These are phyloP conservation scores for Suhomyces chickasaworum DNA, from an alignment of 1,139 yeast genomes.

Conservation along the genomic window DNA sequence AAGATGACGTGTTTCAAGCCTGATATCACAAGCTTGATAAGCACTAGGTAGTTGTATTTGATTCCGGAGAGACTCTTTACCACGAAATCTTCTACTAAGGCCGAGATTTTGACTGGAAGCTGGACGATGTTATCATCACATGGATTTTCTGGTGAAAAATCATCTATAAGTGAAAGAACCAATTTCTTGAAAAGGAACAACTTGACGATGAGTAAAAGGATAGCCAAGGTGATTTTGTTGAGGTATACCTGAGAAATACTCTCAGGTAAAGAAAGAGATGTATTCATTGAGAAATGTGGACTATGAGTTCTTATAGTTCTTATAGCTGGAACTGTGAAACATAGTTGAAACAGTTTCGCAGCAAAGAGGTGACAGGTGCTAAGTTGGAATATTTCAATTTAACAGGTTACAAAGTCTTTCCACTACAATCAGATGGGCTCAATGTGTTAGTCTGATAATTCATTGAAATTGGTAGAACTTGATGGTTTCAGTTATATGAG, in stretches of 20 bases:
- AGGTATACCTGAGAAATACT: conserved; percentile 59
- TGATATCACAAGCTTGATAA: conserved; percentile 40
- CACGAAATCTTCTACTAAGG: conserved; percentile 47
- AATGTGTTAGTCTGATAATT: too few relatives aligned
- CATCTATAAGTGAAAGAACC: conserved; percentile 38
- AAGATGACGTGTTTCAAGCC: conserved; percentile 61
- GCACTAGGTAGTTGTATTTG: conserved; percentile 16
- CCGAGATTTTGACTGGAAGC: conserved; percentile 59
- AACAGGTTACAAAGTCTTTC: too few relatives aligned
- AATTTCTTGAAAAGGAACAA: conserved; percentile 50
- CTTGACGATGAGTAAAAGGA: conserved; percentile 51
- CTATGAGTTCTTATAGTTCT: background rate
- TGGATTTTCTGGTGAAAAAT: conserved; percentile 35
- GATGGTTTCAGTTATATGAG: too few relatives aligned
- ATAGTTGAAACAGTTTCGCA: conserved; percentile 2
- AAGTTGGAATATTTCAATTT: too few relatives aligned
- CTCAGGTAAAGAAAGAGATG: conserved; percentile 40
- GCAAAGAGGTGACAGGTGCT: background rate
- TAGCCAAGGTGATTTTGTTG: conserved; percentile 53
- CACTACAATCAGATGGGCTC: too few relatives aligned
- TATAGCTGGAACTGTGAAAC: conserved; percentile 6
- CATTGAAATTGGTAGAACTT: too few relatives aligned
- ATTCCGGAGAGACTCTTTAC: conserved; percentile 18
- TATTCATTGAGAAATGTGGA: conserved; percentile 11
- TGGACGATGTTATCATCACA: conserved; percentile 45